Evolutionary conservation across 179 eudicot species (phyloP), one percentile per base, ranked within the genome.

Genomic region (Beta corolliflora): DNA sequence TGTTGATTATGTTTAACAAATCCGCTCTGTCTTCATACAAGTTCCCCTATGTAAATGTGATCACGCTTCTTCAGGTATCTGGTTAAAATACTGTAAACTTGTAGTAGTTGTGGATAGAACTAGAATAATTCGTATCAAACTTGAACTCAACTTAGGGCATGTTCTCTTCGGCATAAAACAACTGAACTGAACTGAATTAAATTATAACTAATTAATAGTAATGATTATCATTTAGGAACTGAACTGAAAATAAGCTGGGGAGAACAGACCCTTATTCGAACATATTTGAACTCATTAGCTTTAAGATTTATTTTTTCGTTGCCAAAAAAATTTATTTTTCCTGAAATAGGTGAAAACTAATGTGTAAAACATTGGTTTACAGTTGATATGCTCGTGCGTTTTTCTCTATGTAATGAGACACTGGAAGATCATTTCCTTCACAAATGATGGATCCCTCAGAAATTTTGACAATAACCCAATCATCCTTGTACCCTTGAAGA

Each of bases 1-100:
- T 95, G 74, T 79, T 95, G 90, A 82, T 94, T 54, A 70, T 93
- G 88, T 94, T 95, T 88, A 95, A 95, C 88, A 95, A 95, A 86
- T 97, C 99, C 44, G 99, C 97, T 61, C 90, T 95, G 81, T 95
- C 99, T 82, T 91, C 98, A 45, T 95, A 91, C 83, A 86, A 75
- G 84, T 94, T 95, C 83, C 99, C 99, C 2, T 86, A 89, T 86
- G 99, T 92, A 56, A 94, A 95, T 86, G 98, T 95, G 84, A 94
- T 95, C 91, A 95, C 98, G 7, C 96, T 95, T 48, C 91, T 92
- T 71, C 99, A 95, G 95, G 99, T 94, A 86, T 60, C 31, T 73
- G 15, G 19, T 58, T 21, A 36, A 36, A 25, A 36, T 36, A 36
- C 41, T 36, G 3, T 36, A 0, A 3, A 36, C 41, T 36, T 36